Conservation (phyloP, 2,329 filamentous ascomycete species). For the Juglanconis oblonga region DNA sequence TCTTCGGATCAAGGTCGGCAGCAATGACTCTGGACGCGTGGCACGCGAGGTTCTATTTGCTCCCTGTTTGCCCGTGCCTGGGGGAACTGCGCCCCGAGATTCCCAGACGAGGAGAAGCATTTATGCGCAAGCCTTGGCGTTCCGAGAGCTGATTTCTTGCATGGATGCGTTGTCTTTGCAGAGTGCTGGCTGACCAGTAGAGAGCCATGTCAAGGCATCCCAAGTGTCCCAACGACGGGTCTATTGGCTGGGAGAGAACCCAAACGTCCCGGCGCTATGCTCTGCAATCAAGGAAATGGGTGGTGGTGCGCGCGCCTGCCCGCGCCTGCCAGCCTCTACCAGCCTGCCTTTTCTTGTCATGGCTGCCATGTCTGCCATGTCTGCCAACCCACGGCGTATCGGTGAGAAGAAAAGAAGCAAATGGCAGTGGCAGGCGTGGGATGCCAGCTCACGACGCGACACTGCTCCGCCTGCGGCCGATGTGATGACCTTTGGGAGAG, state of each 20-base stretch:
- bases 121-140: conserved; percentile 10
- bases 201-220: conserved; percentile 6
- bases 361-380: too few relatives aligned
- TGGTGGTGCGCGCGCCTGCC: not conserved
- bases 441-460: conserved; percentile 45
- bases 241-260: conserved; percentile 43
- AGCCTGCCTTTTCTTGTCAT: too few relatives aligned
- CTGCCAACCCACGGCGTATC: too few relatives aligned
- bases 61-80: not conserved
- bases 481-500: conserved; percentile 38
- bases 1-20: not conserved
- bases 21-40: not conserved
- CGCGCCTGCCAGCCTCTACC: conserved; percentile 26
- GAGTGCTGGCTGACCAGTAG: conserved; percentile 26
- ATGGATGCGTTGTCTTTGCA: conserved; percentile 43
- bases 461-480: conserved; percentile 33
- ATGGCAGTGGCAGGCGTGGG: conserved; percentile 35
- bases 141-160: conserved; percentile 27
- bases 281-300: conserved; percentile 37
- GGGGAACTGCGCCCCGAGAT: conserved; percentile 5
- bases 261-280: conserved; percentile 34
- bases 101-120: conserved; percentile 13
- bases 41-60: not conserved
- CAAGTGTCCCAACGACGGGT: conserved; percentile 12
- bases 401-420: conserved; percentile 28